A percentile compares a stretch with the other conserved stretches of the same genome.
Evolutionary conservation across 1,284 basidiomycete species (phyloP).

Genomic region (Tilletia walkeri): DNA sequence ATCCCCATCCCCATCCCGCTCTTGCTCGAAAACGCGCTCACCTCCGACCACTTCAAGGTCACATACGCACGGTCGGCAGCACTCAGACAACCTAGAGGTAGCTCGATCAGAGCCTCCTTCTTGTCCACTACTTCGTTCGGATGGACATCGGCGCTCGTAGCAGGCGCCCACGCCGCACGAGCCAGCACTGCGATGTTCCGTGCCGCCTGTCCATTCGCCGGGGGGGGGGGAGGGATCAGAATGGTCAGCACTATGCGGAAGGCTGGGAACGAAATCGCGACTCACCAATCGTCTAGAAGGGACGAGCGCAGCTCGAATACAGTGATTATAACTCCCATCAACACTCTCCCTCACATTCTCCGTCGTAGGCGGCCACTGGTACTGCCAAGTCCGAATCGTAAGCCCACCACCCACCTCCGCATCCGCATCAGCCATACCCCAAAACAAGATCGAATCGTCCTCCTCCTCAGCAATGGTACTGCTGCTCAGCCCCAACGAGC

Average conservation of each 20-base stretch:
- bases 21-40: no score
- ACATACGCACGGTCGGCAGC: background rate
- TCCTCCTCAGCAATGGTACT: no score
- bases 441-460: no score
- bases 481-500: no score
- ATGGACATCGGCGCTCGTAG: background rate
- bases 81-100: background rate
- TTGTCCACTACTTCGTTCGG: background rate
- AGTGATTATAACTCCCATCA: background rate
- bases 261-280: background rate
- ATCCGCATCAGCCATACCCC: no score
- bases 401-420: background rate
- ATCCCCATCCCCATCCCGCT: no score
- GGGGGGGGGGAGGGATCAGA: background rate
- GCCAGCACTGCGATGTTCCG: background rate
- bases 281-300: constrained; percentile 4
- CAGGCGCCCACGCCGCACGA: background rate
- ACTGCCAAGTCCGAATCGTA: constrained; percentile 11
- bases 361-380: background rate
- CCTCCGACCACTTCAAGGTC: background rate
- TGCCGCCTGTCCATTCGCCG: background rate
- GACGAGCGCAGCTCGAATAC: background rate
- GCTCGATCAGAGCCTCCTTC: background rate
- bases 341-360: background rate
- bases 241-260: background rate